Conservation (phyloP, 257 asterid species). For the Lantana camara region DNA sequence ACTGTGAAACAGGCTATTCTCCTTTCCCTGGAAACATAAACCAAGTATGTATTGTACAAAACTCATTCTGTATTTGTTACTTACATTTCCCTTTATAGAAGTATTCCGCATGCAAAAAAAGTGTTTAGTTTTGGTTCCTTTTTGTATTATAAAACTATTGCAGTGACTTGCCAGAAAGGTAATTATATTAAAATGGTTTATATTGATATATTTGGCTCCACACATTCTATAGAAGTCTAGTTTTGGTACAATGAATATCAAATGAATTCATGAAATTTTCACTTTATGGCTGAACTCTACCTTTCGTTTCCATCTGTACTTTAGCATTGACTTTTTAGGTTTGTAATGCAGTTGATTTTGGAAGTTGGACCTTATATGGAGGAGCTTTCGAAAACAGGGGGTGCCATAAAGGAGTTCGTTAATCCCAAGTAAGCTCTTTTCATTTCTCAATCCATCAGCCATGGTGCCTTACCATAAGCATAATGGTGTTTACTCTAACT, state of each 20-base stretch:
- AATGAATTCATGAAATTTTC: constrained; percentile 18
- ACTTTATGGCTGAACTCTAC: constrained; percentile 14
- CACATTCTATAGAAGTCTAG: not conserved
- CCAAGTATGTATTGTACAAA: constrained; percentile 57
- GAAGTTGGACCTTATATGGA: constrained; percentile 88
- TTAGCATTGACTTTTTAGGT: constrained; percentile 17
- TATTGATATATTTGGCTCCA: not conserved
- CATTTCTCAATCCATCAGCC: constrained; percentile 11
- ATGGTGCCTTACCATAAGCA: not conserved
- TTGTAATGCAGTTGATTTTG: constrained; percentile 71
- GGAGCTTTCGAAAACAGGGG: constrained; percentile 92
- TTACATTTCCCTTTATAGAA: constrained; percentile 2
- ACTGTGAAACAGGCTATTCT: constrained; percentile 91
- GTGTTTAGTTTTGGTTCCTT: not conserved
- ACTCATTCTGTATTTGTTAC: constrained; percentile 24
- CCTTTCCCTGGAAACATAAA: constrained; percentile 99
- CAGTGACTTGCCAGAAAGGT: not conserved
- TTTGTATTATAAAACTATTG: not conserved
- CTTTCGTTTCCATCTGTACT: constrained; percentile 4
- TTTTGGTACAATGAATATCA: not conserved
- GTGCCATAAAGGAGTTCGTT: constrained; percentile 92
- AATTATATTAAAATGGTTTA: not conserved
- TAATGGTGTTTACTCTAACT: constrained; percentile 30
- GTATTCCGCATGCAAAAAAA: too few relatives aligned
- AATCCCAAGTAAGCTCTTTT: constrained; percentile 81